A percentile compares a stretch with the other conserved stretches of the same genome.
Conservation (phyloP, 306 rosid species). For the Dalbergia cochinchinensis region DNA sequence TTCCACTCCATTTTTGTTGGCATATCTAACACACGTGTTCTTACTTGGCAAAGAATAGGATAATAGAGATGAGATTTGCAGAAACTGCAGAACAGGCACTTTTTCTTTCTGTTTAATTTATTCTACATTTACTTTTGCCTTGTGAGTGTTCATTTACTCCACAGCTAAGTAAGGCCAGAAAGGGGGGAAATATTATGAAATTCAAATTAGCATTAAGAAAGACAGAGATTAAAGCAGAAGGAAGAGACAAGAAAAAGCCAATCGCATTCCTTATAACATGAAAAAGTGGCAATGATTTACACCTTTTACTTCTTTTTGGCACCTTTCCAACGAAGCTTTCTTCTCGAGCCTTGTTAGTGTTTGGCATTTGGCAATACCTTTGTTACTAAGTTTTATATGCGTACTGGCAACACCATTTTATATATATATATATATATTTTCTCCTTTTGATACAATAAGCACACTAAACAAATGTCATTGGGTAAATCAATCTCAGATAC, state of each 20-base stretch:
- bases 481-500: no score
- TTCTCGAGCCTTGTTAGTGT: background rate
- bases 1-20: no score
- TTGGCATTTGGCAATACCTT: conserved; percentile 10
- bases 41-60: background rate
- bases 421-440: background rate
- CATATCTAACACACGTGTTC: background rate
- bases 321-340: conserved; percentile 29
- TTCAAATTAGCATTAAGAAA: background rate
- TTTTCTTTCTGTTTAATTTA: background rate
- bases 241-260: conserved; percentile 39
- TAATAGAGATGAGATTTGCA: background rate
- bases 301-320: conserved; percentile 27
- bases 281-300: conserved; percentile 22
- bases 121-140: conserved; percentile 1
- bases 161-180: conserved; percentile 5
- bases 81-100: background rate
- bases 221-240: conserved; percentile 1
- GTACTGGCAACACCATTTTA: background rate
- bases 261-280: background rate
- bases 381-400: conserved; percentile 21
- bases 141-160: background rate
- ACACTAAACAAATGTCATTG: no score
- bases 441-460: background rate
- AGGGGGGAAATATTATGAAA: conserved; percentile 9